Evolutionary conservation across 1,139 yeast species (phyloP), one percentile per base, ranked within the genome.

Genomic region (Diutina catenulata): DNA sequence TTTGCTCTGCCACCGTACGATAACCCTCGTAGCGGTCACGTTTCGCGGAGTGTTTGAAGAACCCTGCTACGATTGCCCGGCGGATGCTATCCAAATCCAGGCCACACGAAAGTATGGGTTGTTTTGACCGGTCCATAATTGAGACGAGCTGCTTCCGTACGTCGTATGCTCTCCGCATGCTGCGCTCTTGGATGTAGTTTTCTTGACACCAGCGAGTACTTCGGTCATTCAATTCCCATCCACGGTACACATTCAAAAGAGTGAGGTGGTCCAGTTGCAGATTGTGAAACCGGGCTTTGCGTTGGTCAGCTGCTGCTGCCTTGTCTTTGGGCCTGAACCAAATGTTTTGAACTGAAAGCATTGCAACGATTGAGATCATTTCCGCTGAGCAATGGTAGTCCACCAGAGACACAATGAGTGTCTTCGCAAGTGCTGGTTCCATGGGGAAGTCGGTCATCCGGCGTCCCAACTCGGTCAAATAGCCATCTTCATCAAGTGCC

Each of bases 361-460:
- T 88, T 2, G 97, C 83, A 41, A 91, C 84, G 19, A 93, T 82
- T 0, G 82, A 80, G 28, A 86, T 60, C 38, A 88, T 72, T 48
- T 91, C 98, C 38, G 82, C 88, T 0, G 93, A 70, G 47, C 98
- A 91, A 14, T 70, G 73, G 45, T 72, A 73, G 5, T 79, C 78
- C 0, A 95, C 81, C 19, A 76, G 69, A 38, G 91, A 70, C n/a
- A 20, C 5, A 13, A 31, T 31, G 38, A 93, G 60, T 0, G 94
- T 80, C 49, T 84, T 84, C 2, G 97, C 81, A 43, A 93, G 61
- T 5, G 84, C 74, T 0, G 99, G 98, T 43, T 86, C 95, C 87
- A 91, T 86, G 0, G 99, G 98, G 52, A 88, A 87, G 41, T 81
- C 83, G 0, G 96, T 86, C 94, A 93, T 82, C 46, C 74, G 70